These are phyloP conservation scores for Fusarium sp. DNA, from an alignment of 2,329 filamentous ascomycete species.

Conservation along the genomic window DNA sequence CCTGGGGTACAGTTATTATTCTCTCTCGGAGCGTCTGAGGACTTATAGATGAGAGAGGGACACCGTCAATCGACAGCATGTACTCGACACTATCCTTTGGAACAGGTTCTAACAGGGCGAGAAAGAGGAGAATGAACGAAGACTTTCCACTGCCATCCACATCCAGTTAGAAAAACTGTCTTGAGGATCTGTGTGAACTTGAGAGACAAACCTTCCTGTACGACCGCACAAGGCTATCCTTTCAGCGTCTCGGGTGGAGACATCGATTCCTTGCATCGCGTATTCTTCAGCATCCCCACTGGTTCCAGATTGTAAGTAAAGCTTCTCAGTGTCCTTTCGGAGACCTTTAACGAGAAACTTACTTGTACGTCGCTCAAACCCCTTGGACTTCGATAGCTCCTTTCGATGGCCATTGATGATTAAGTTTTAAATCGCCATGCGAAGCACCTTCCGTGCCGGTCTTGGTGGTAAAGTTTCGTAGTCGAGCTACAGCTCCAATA, in stretches of 20 bases:
- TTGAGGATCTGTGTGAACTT: rapidly evolving
- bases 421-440: no score
- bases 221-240: not conserved
- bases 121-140: not conserved
- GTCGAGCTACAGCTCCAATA: not conserved
- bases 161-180: not conserved
- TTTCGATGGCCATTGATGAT: not conserved
- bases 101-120: not conserved
- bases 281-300: not conserved
- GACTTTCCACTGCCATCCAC: not conserved
- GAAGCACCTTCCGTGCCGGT: not conserved
- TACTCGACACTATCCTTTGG: not conserved
- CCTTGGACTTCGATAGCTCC: not conserved
- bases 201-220: not conserved
- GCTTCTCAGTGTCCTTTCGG: no score
- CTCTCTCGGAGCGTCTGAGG: not conserved
- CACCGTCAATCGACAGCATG: not conserved
- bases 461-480: not conserved
- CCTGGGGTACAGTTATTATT: not conserved
- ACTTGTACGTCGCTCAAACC: not conserved
- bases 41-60: not conserved
- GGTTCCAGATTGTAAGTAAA: not conserved
- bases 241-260: not conserved
- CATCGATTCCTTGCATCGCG: not conserved
- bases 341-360: not conserved